Percentiles rank a stretch among this genome's conserved stretches.
Evolutionary conservation across 805 yeast species (phyloP).

Genomic region (Starmerella tilneyi): DNA sequence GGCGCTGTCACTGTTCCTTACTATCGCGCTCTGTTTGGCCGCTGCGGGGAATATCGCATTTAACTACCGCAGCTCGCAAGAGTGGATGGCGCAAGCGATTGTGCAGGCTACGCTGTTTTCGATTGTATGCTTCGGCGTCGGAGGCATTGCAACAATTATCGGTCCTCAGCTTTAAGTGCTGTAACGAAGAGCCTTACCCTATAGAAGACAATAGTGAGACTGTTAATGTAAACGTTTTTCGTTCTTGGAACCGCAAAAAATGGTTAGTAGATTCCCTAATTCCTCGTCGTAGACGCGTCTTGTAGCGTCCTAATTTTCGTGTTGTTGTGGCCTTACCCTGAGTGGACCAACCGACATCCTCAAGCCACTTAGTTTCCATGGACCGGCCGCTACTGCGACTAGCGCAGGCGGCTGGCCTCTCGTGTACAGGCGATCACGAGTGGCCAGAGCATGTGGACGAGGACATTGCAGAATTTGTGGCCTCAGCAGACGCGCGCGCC

Average conservation of each 20-base stretch:
- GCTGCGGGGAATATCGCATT: slow-evolving; percentile 38
- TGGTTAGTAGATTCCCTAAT: no score
- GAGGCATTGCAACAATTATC: slow-evolving; percentile 33
- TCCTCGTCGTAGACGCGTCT: not conserved
- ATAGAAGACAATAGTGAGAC: no score
- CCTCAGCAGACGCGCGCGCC: slow-evolving; percentile 12
- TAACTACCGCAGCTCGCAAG: slow-evolving; percentile 36
- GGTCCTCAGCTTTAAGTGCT: not conserved
- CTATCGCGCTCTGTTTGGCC: slow-evolving; percentile 37
- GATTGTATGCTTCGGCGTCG: slow-evolving; percentile 37
- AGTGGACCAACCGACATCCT: not conserved
- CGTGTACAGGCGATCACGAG: slow-evolving; percentile 6
- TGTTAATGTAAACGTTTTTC: no score
- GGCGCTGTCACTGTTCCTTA: slow-evolving; percentile 28
- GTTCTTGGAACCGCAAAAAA: no score
- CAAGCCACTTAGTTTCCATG: slow-evolving; percentile 2
- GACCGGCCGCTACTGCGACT: slow-evolving; percentile 16
- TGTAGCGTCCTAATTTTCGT: not conserved
- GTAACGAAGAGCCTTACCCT: not conserved
- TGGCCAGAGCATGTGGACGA: slow-evolving; percentile 20
- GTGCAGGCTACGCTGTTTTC: slow-evolving; percentile 38
- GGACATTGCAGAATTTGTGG: slow-evolving; percentile 15
- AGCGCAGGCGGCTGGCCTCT: slow-evolving; percentile 16
- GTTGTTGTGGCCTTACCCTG: slow-evolving; percentile 2
- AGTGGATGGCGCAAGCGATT: slow-evolving; percentile 36